Evolutionary conservation across 2,329 filamentous ascomycete genomes (phyloP).

Genomic region (Scedosporium boydii): DNA sequence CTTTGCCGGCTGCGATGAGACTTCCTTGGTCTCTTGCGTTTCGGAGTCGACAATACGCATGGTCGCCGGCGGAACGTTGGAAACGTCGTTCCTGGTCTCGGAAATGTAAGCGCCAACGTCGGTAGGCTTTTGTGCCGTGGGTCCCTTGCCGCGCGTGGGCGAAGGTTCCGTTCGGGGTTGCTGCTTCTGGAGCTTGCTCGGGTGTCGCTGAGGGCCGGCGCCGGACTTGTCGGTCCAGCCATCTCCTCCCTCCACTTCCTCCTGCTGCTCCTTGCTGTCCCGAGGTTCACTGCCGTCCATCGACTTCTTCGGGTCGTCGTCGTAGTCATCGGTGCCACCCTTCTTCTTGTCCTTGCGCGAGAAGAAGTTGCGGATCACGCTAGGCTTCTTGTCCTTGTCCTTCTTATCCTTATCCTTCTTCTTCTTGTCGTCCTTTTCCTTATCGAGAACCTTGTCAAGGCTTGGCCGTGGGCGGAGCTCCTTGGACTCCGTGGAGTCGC

Average conservation of each 20-base stretch:
- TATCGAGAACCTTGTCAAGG: conserved; percentile 65
- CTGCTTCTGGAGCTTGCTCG: conserved; percentile 64
- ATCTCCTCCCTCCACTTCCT: conserved; percentile 48
- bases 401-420: conserved; percentile 64
- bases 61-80: conserved; percentile 45
- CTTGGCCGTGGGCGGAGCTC: conserved; percentile 53
- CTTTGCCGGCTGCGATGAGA: conserved; percentile 3
- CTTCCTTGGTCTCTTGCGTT: conserved; percentile 26
- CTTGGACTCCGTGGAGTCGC: conserved; percentile 40
- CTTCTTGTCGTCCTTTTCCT: conserved; percentile 58
- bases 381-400: conserved; percentile 58
- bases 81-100: conserved; percentile 40
- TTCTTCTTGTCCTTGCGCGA: conserved; percentile 54
- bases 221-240: conserved; percentile 53
- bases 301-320: conserved; percentile 15
- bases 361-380: conserved; percentile 50
- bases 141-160: conserved; percentile 17
- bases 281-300: conserved; percentile 8
- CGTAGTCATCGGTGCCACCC: conserved; percentile 34
- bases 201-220: conserved; percentile 41
- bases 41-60: conserved; percentile 51
- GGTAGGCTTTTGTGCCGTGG: background rate
- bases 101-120: conserved; percentile 18
- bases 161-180: conserved; percentile 41
- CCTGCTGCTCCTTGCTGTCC: conserved; percentile 4